phyloP scores from a whole-genome alignment of 2,329 filamentous ascomycete species.

The Cordyceps cicadae region DNA sequence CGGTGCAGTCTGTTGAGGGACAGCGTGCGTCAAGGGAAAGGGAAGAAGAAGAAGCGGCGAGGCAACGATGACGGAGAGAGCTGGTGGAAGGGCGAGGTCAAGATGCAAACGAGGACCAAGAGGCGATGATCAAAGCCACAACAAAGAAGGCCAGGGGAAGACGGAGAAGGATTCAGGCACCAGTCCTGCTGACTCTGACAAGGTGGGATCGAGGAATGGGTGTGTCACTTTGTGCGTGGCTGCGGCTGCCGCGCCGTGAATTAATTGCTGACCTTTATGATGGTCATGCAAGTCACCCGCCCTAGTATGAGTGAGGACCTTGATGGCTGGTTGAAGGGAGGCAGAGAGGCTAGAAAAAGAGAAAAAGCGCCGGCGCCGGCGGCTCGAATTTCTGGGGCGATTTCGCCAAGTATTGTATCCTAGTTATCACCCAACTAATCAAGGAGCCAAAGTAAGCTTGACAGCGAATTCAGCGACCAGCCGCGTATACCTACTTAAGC shows the following conservation, averaged over 20 bases:
- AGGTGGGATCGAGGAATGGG: not conserved
- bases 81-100: not conserved
- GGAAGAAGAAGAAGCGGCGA: not conserved
- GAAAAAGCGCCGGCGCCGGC: not conserved
- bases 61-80: not conserved
- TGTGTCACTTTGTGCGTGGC: not conserved
- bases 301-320: slow-evolving; percentile 1
- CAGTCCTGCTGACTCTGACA: not conserved
- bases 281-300: not conserved
- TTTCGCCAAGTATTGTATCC: not conserved
- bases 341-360: no score
- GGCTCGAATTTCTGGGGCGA: not conserved
- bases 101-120: not conserved
- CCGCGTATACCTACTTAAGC: not conserved
- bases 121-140: not conserved
- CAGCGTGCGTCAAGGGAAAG: not conserved
- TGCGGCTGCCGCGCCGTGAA: not conserved
- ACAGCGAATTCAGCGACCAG: not conserved
- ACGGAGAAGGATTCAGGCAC: not conserved
- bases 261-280: not conserved
- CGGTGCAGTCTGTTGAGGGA: not conserved
- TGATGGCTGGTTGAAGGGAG: slow-evolving; percentile 1
- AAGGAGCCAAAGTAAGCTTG: no score
- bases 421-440: not conserved
- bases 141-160: not conserved